phyloP scores from a whole-genome alignment of 805 yeast species.

The Barnettozyma populi region DNA sequence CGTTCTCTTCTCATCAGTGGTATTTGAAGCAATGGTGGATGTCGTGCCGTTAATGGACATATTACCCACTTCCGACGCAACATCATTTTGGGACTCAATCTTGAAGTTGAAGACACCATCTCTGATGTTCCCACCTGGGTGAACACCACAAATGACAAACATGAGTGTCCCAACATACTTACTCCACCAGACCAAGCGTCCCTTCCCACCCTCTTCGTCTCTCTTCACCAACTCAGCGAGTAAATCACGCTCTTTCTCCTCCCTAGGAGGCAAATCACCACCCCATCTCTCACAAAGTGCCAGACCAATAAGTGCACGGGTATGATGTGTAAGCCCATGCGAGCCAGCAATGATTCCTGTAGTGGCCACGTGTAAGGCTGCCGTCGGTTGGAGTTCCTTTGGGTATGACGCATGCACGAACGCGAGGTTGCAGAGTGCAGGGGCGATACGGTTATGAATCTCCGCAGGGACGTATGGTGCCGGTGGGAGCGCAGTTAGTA shows the following conservation, averaged over 20 bases:
- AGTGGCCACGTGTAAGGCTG: conserved; percentile 66
- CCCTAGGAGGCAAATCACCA: conserved; percentile 60
- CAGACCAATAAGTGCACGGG: conserved; percentile 65
- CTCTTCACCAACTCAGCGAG: conserved; percentile 46
- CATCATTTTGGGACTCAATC: conserved; percentile 11
- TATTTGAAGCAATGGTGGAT: neutral
- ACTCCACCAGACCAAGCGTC: conserved; percentile 64
- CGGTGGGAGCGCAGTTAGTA: conserved; percentile 52
- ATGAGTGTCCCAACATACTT: conserved; percentile 65
- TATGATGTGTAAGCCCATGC: conserved; percentile 69
- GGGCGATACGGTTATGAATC: conserved; percentile 53
- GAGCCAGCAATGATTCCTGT: conserved; percentile 72
- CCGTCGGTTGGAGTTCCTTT: conserved; percentile 68
- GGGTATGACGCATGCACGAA: conserved; percentile 76
- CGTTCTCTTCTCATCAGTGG: conserved; percentile 28
- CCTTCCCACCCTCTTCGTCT: conserved; percentile 29
- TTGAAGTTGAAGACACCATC: conserved; percentile 50
- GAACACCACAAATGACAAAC: conserved; percentile 76
- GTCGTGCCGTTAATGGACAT: neutral
- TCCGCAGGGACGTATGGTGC: conserved; percentile 49
- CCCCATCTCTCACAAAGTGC: conserved; percentile 82
- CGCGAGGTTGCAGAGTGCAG: conserved; percentile 68
- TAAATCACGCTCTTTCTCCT: conserved; percentile 39
- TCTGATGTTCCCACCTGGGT: conserved; percentile 74
- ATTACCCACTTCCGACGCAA: neutral